Evolutionary conservation across 495 filamentous ascomycete genomes (phyloP).

Genomic region (Annulohypoxylon moriforme): DNA sequence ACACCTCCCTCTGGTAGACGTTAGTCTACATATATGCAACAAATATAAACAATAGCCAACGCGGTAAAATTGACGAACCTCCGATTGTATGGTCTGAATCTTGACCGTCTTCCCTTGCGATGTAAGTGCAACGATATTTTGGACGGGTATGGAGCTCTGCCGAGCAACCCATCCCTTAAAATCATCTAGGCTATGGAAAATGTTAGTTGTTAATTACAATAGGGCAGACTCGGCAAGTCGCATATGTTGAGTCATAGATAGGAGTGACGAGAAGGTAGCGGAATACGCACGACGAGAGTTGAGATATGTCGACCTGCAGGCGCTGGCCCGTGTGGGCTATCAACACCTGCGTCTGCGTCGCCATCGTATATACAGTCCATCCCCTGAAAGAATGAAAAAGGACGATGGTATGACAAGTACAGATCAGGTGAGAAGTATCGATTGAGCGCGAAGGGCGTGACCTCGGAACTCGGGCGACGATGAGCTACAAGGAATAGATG

Average conservation of each 20-base stretch:
- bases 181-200: conserved; percentile 59
- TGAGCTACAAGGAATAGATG: neutral
- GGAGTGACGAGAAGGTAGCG: neutral
- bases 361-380: conserved; percentile 55
- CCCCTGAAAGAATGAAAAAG: conserved; percentile 45
- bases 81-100: conserved; percentile 75
- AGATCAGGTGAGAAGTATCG: neutral
- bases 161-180: conserved; percentile 79
- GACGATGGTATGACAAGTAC: conserved; percentile 20
- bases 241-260: conserved; percentile 2
- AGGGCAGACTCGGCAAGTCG: conserved; percentile 25
- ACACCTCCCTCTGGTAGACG: conserved; percentile 77
- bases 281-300: conserved; percentile 73
- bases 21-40: conserved; percentile 6
- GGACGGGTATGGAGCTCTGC: conserved; percentile 71
- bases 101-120: conserved; percentile 83
- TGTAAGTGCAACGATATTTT: conserved; percentile 84
- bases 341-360: conserved; percentile 83
- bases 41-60: neutral
- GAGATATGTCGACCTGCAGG: conserved; percentile 75
- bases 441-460: neutral
- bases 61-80: conserved; percentile 65
- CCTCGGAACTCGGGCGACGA: conserved; percentile 4
- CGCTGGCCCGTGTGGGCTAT: conserved; percentile 90
- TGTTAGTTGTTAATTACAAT: conserved; percentile 16